Evolutionary conservation across 805 yeast genomes (phyloP).

Genomic region (Ogataea sp.): DNA sequence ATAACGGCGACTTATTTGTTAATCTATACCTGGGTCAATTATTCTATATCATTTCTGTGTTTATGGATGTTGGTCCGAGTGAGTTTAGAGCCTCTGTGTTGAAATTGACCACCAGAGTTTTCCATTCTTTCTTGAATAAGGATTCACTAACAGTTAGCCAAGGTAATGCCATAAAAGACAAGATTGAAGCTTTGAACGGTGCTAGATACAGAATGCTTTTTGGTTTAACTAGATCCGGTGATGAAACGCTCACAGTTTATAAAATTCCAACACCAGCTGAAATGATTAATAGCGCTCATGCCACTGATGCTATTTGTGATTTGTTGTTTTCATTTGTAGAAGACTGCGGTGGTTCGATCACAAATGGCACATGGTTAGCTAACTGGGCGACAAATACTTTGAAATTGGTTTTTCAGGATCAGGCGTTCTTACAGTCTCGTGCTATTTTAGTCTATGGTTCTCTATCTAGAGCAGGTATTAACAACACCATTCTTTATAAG

Average conservation of each 20-base stretch:
- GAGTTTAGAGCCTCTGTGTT: slow-evolving; percentile 57
- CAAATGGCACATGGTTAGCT: slow-evolving; percentile 47
- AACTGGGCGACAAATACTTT: slow-evolving; percentile 60
- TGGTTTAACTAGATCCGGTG: slow-evolving; percentile 54
- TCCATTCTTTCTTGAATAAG: slow-evolving; percentile 60
- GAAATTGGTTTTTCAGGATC: slow-evolving; percentile 49
- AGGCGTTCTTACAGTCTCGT: slow-evolving; percentile 56
- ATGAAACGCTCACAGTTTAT: slow-evolving; percentile 19
- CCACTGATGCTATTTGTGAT: slow-evolving; percentile 54
- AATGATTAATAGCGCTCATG: slow-evolving; percentile 32
- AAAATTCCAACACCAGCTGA: slow-evolving; percentile 21
- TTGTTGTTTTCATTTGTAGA: slow-evolving; percentile 44
- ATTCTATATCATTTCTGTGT: slow-evolving; percentile 55
- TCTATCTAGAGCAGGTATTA: slow-evolving; percentile 53
- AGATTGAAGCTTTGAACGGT: slow-evolving; percentile 42
- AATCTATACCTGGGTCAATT: slow-evolving; percentile 66
- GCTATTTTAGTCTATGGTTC: slow-evolving; percentile 66
- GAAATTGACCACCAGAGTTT: slow-evolving; percentile 53
- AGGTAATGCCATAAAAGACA: slow-evolving; percentile 34
- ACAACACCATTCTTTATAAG: slow-evolving; percentile 36
- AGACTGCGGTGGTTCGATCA: slow-evolving; percentile 36
- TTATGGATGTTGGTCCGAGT: slow-evolving; percentile 41
- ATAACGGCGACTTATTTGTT: slow-evolving; percentile 56
- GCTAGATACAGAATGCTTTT: slow-evolving; percentile 62
- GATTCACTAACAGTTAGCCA: slow-evolving; percentile 37